phyloP scores from a whole-genome alignment of 768 basidiomycete genomes.

The Sutorius australiensis region DNA sequence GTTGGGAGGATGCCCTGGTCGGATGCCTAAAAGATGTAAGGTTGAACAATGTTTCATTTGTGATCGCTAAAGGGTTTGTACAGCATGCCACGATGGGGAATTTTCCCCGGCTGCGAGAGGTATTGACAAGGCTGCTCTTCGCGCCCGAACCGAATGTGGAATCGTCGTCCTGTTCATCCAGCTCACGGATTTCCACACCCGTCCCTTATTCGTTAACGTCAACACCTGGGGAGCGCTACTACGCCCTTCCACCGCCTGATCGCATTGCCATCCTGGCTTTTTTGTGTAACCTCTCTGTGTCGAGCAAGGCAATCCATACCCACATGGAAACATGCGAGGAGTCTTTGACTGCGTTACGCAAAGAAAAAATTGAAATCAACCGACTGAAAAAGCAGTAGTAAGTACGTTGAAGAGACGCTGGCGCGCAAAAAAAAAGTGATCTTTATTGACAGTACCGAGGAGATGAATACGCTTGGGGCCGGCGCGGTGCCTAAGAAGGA shows the following conservation, averaged over 20 bases:
- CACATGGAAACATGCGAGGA: constrained; percentile 91
- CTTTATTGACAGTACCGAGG: constrained; percentile 52
- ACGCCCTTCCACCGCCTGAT: constrained; percentile 66
- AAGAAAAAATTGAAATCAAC: constrained; percentile 95
- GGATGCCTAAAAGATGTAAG: constrained; percentile 84
- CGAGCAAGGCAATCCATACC: constrained; percentile 81
- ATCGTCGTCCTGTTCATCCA: constrained; percentile 41
- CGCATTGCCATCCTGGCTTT: constrained; percentile 85
- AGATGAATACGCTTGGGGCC: constrained; percentile 61
- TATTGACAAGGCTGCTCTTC: constrained; percentile 72
- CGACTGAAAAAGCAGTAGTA: constrained; percentile 84
- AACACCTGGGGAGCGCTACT: constrained; percentile 66
- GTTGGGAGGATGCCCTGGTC: constrained; percentile 90
- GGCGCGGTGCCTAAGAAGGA: constrained; percentile 51
- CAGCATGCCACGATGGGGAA: constrained; percentile 73
- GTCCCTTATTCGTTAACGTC: constrained; percentile 40
- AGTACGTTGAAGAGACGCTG: constrained; percentile 33
- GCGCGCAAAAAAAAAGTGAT: constrained; percentile 10
- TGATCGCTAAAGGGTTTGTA: constrained; percentile 4
- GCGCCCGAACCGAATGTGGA: constrained; percentile 50
- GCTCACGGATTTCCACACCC: constrained; percentile 49
- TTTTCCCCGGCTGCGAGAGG: constrained; percentile 68
- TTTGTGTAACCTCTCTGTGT: constrained; percentile 85
- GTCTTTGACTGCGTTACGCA: constrained; percentile 85
- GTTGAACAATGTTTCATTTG: constrained; percentile 32